Base-by-base conservation (phyloP, 2,329 filamentous ascomycete species). In the Myriosclerotinia scirpicola region DNA sequence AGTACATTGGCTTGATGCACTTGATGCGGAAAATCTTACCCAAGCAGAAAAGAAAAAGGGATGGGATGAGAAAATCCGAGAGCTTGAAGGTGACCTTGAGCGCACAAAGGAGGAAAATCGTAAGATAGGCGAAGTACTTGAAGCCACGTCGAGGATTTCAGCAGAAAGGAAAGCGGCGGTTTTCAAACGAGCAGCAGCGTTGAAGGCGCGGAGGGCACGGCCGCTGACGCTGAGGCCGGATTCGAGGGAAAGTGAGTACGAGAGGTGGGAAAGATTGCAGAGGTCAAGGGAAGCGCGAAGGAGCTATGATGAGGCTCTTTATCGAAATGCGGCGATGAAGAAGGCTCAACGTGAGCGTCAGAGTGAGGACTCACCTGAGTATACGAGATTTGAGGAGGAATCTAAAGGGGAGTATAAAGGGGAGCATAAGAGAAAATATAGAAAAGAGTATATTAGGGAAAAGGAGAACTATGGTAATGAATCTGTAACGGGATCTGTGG, bases 301-400 rank as follows among this genome's bases (percentile, higher is more conserved):
- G 14, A 4, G 17, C 22, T 22, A 50, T 36, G 30, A 11, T 17
- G 11, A 50, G 20, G 12, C 12, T 1, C 22, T 22, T 22, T 1
- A 38, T 22, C 44, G 15, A 3, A 17, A 50, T 38, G n/a, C 2
- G 11, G 53, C 34, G 9, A 11, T 3, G 5, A 38, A 20, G 3
- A 1, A n/a, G 8, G 2, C 5, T n/a, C 30, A 5, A 8, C 34
- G 2, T 4, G 11, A 15, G 20, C 7, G 0, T 34, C 8, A 9
- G 26, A 9, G 3, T 8, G 30, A 5, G 8, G 17, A 54, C 12
- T 15, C 8, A 15, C 17, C 11, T 4, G 30, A 54, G 14, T 6
- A 36, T 15, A 3, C 9, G 53, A 55, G 6, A 34, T 34, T 1
- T 34, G 30, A 34, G 6, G 30, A 4, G 30, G 30, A 5, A 34